Conservation (phyloP, 2,329 filamentous ascomycete genomes). For the Chaetomiaceae sp. region DNA sequence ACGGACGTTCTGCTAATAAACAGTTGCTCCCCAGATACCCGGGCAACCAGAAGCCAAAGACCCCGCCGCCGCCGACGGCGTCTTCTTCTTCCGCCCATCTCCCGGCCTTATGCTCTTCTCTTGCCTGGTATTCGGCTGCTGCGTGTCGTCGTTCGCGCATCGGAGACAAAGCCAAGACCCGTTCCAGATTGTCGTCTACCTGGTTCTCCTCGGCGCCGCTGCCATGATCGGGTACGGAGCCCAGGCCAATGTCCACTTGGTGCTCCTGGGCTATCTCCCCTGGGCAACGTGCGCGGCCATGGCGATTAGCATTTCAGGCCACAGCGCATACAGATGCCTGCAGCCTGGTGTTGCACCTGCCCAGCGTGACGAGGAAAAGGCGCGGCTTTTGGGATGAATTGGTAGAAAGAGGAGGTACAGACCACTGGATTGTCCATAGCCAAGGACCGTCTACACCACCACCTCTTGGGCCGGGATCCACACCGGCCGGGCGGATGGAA, state of each 20-base stretch:
- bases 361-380: conserved; percentile 20
- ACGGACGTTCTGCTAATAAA: conserved; percentile 11
- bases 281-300: conserved; percentile 36
- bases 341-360: not conserved
- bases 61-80: not conserved
- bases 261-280: conserved; percentile 35
- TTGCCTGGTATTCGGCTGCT: conserved; percentile 35
- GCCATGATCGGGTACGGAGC: conserved; percentile 27
- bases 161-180: conserved; percentile 31
- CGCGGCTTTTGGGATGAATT: conserved; percentile 13
- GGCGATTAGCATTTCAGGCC: conserved; percentile 30
- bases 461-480: too few species aligned
- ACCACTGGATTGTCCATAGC: not conserved
- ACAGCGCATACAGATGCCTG: conserved; percentile 21
- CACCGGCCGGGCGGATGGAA: too few species aligned
- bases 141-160: conserved; percentile 35
- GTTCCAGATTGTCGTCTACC: conserved; percentile 32
- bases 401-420: not conserved
- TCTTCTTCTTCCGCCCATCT: conserved; percentile 30
- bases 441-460: too few species aligned
- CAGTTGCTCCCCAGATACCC: conserved; percentile 2
- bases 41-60: not conserved
- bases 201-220: conserved; percentile 25
- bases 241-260: conserved; percentile 29
- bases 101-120: conserved; percentile 33